phyloP scores from a whole-genome alignment of 1,284 basidiomycete species.

The Ustilago trichophora region DNA sequence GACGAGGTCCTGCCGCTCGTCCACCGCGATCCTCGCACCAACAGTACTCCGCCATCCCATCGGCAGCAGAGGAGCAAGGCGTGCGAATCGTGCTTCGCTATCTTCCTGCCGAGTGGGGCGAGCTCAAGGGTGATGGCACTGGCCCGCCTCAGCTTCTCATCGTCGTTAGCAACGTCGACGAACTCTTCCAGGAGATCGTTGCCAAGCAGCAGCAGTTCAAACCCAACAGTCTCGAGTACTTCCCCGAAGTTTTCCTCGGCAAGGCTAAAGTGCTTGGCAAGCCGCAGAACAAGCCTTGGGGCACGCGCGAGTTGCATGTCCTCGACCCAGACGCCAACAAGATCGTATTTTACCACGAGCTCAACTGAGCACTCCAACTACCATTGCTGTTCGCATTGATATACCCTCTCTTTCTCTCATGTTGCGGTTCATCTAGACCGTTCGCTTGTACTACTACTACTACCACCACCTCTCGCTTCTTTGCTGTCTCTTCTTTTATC shows the following conservation, averaged over 20 bases:
- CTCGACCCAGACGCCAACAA: conserved; percentile 57
- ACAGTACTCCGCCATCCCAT: conserved; percentile 34
- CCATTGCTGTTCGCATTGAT: too few relatives aligned
- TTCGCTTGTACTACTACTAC: background rate
- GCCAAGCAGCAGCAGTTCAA: conserved; percentile 39
- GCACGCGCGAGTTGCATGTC: conserved; percentile 47
- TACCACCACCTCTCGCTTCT: too few relatives aligned
- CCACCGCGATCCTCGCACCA: conserved; percentile 21
- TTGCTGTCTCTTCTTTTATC: conserved; percentile 1
- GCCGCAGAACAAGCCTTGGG: conserved; percentile 54
- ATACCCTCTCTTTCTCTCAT: too few relatives aligned
- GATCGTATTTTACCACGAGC: conserved; percentile 49
- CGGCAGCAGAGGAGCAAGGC: conserved; percentile 31
- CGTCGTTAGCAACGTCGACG: conserved; percentile 44
- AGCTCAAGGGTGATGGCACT: conserved; percentile 38
- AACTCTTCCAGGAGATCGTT: conserved; percentile 36
- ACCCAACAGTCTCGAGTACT: conserved; percentile 48
- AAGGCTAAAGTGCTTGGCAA: conserved; percentile 43
- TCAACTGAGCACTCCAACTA: too few relatives aligned
- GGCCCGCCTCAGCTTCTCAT: conserved; percentile 42
- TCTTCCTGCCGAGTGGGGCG: conserved; percentile 41
- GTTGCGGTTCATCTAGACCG: conserved; percentile 1
- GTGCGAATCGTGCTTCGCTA: conserved; percentile 40
- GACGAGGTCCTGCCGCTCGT: conserved; percentile 32
- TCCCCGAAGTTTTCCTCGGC: conserved; percentile 42